phyloP scores from a whole-genome alignment of 352 stramenopile species.

The Pilasporangium apinafurcum region DNA sequence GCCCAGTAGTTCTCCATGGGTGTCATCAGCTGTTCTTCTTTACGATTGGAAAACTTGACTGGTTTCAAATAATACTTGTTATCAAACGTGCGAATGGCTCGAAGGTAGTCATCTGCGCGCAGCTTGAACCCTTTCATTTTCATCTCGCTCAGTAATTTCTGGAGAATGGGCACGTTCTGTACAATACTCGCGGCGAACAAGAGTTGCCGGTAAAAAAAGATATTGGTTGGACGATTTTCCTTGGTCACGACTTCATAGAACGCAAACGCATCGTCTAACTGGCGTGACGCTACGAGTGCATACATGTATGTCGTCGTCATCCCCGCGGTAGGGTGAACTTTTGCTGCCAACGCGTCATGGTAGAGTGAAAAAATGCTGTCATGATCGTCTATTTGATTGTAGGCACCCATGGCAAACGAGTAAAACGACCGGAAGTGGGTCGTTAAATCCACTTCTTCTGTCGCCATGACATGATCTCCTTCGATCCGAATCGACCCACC shows the following conservation, averaged over 20 bases:
- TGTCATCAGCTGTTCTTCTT: constrained; percentile 12
- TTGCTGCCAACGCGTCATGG: constrained; percentile 23
- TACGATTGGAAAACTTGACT: constrained; percentile 4
- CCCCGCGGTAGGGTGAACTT: constrained; percentile 51
- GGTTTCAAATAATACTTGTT: constrained; percentile 27
- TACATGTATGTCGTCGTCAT: constrained; percentile 59
- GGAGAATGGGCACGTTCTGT: constrained; percentile 20
- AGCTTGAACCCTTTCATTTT: constrained; percentile 64
- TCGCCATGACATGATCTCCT: constrained; percentile 25
- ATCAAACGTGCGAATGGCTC: constrained; percentile 44
- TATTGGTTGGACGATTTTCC: constrained; percentile 33
- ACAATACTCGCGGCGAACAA: constrained; percentile 31
- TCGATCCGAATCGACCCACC: constrained; percentile 12
- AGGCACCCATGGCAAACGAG: constrained; percentile 55
- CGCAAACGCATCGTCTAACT: constrained; percentile 32
- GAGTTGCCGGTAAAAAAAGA: constrained; percentile 60
- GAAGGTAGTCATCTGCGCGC: constrained; percentile 40
- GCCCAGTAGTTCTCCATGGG: constrained; percentile 34
- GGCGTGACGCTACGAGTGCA: constrained; percentile 25
- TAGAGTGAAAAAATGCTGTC: constrained; percentile 40
- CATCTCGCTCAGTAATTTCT: constrained; percentile 47
- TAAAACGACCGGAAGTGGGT: constrained; percentile 56
- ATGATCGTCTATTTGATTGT: constrained; percentile 15
- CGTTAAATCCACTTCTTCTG: constrained; percentile 24
- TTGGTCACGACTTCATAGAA: constrained; percentile 35